Evolutionary conservation across 1,284 basidiomycete genomes (phyloP).

Genomic region (Moniliella sp.): DNA sequence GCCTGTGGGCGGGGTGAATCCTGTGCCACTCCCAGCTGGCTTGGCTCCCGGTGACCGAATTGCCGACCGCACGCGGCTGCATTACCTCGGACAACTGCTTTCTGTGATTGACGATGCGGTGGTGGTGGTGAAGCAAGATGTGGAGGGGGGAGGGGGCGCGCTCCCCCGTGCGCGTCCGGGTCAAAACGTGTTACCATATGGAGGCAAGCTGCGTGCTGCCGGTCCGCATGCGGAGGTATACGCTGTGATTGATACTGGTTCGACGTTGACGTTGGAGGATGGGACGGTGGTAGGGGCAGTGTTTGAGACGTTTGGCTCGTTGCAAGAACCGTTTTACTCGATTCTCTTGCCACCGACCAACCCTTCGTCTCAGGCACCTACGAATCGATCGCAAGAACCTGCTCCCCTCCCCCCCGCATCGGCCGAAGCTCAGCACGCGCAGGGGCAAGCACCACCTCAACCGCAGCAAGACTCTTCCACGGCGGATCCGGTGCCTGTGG

Average conservation of each 20-base stretch:
- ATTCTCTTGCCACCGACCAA: background rate
- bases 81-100: slow-evolving; percentile 16
- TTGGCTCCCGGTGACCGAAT: no score
- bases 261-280: slow-evolving; percentile 63
- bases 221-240: slow-evolving; percentile 9
- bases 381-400: no score
- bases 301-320: slow-evolving; percentile 74
- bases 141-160: slow-evolving; percentile 1
- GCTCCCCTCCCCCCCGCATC: background rate
- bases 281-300: slow-evolving; percentile 61
- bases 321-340: slow-evolving; percentile 53
- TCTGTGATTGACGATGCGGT: slow-evolving; percentile 27
- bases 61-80: slow-evolving; percentile 2
- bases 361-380: no score
- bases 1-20: slow-evolving; percentile 8
- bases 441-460: no score
- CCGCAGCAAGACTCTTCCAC: no score
- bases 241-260: slow-evolving; percentile 64
- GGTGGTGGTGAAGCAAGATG: slow-evolving; percentile 18
- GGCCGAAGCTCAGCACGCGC: background rate
- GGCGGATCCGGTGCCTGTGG: no score
- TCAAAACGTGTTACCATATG: slow-evolving; percentile 1
- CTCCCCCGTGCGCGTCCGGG: background rate
- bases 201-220: background rate
- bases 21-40: slow-evolving; percentile 6